Evolutionary conservation across 73 alveolate species (phyloP).

Genomic region (Uronychia setigera): DNA sequence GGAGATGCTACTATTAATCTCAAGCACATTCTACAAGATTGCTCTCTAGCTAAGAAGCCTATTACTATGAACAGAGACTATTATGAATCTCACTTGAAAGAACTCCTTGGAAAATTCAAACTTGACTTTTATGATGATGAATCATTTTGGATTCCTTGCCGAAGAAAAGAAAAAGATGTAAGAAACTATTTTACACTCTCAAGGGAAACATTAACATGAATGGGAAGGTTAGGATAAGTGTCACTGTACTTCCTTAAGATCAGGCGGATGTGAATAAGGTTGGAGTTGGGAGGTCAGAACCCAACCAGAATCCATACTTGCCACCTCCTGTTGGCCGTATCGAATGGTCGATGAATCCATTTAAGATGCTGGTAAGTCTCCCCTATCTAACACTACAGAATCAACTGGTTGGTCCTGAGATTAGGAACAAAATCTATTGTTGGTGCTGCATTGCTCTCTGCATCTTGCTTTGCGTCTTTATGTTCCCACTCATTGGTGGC

Average conservation of each 20-base stretch:
- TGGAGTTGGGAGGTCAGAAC: constrained; percentile 97
- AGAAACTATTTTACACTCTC: too few species aligned
- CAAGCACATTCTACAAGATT: constrained; percentile 50
- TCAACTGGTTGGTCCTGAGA: constrained; percentile 88
- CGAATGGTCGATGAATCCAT: constrained; percentile 93
- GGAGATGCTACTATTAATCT: constrained; percentile 77
- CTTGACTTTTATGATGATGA: constrained; percentile 32
- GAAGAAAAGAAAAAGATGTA: constrained; percentile 68
- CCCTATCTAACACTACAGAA: too few species aligned
- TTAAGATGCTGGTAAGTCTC: constrained; percentile 83
- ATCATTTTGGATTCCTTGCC: constrained; percentile 85
- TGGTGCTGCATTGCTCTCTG: constrained; percentile 71
- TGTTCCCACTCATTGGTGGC: not conserved
- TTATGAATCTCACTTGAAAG: constrained; percentile 30
- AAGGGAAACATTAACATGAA: constrained; percentile 58
- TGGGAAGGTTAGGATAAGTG: constrained; percentile 12
- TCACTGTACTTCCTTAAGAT: constrained; percentile 16
- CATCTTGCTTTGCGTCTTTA: constrained; percentile 9
- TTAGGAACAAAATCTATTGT: constrained; percentile 83
- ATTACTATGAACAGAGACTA: constrained; percentile 30
- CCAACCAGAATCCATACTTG: constrained; percentile 94
- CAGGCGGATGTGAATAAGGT: constrained; percentile 57
- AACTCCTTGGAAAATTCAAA: not conserved
- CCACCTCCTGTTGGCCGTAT: constrained; percentile 98
- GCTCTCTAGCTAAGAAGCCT: constrained; percentile 54